These are phyloP conservation scores for Ajuga reptans DNA, from an alignment of 305 asterid genomes.

Conservation along the genomic window DNA sequence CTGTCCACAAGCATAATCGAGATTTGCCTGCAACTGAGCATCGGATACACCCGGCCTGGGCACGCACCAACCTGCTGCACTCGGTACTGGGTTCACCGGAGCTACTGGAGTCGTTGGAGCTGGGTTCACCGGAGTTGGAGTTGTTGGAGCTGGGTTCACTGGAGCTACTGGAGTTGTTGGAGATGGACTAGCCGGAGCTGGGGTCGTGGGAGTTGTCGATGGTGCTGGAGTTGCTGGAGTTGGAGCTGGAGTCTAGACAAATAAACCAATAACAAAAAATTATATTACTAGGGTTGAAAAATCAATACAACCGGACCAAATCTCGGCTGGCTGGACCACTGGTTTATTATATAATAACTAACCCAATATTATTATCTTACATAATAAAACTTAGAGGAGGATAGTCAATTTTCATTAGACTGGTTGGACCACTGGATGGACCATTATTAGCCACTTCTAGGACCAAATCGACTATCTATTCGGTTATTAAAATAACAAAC, in stretches of 20 bases:
- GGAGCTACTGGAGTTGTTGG: slow-evolving; percentile 38
- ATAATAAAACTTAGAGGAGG: neutral
- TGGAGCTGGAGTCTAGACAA: slow-evolving; percentile 42
- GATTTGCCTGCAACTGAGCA: slow-evolving; percentile 64
- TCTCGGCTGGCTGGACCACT: too few species aligned
- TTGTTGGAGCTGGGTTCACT: slow-evolving; percentile 32
- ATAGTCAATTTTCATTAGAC: neutral
- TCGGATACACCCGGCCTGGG: slow-evolving; percentile 53
- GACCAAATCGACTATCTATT: neutral
- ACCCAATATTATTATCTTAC: neutral
- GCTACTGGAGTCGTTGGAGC: slow-evolving; percentile 25
- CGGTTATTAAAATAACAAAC: neutral
- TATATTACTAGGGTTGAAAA: neutral
- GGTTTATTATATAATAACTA: too few species aligned
- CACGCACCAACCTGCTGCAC: slow-evolving; percentile 60
- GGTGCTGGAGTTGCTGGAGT: slow-evolving; percentile 40
- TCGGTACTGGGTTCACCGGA: slow-evolving; percentile 34
- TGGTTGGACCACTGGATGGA: neutral
- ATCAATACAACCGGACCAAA: neutral
- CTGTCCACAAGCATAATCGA: slow-evolving; percentile 69
- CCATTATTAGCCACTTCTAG: neutral
- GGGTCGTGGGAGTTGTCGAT: slow-evolving; percentile 24
- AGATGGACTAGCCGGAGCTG: slow-evolving; percentile 31
- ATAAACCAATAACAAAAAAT: neutral
- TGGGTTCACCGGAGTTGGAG: slow-evolving; percentile 31